Evolutionary conservation across 441 rosid species (phyloP).

Genomic region (Populus tomentosa): DNA sequence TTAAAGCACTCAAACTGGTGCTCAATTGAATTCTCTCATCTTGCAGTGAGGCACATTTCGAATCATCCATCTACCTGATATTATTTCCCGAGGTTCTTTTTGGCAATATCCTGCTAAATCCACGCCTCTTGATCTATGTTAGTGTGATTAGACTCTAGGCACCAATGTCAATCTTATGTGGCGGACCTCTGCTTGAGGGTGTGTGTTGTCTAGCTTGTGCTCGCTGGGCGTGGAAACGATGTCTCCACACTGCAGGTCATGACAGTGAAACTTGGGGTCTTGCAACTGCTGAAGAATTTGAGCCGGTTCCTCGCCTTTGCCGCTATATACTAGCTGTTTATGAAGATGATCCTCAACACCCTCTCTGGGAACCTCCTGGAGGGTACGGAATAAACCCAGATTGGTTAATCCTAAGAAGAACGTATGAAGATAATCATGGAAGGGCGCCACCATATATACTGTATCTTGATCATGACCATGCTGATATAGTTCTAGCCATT

Average conservation of each 20-base stretch:
- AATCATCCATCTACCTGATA: background rate
- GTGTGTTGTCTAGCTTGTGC: slow-evolving; percentile 87
- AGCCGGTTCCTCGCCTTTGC: slow-evolving; percentile 73
- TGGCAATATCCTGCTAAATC: background rate
- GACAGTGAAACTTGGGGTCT: slow-evolving; percentile 90
- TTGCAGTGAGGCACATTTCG: background rate
- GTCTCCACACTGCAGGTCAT: slow-evolving; percentile 81
- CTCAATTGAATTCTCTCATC: slow-evolving; percentile 1
- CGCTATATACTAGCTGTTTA: slow-evolving; percentile 74
- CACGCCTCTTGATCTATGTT: slow-evolving; percentile 9
- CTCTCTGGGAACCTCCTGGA: slow-evolving; percentile 84
- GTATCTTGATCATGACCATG: slow-evolving; percentile 71
- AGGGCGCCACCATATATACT: slow-evolving; percentile 72
- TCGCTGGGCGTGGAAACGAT: slow-evolving; percentile 90
- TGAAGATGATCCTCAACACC: slow-evolving; percentile 73
- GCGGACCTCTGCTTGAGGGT: slow-evolving; percentile 82
- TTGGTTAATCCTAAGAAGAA: slow-evolving; percentile 50
- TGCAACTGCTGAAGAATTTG: slow-evolving; percentile 77
- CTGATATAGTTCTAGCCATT: slow-evolving; percentile 65
- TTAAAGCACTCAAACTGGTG: background rate
- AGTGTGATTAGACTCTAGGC: slow-evolving; percentile 14
- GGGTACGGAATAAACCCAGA: slow-evolving; percentile 83
- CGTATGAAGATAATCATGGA: slow-evolving; percentile 62
- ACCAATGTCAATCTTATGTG: slow-evolving; percentile 77
- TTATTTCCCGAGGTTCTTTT: background rate